Percentiles rank a stretch among this genome's conserved stretches.
phyloP scores from a whole-genome alignment of 2,329 filamentous ascomycete species.

The Bipolaris sorokiniana region DNA sequence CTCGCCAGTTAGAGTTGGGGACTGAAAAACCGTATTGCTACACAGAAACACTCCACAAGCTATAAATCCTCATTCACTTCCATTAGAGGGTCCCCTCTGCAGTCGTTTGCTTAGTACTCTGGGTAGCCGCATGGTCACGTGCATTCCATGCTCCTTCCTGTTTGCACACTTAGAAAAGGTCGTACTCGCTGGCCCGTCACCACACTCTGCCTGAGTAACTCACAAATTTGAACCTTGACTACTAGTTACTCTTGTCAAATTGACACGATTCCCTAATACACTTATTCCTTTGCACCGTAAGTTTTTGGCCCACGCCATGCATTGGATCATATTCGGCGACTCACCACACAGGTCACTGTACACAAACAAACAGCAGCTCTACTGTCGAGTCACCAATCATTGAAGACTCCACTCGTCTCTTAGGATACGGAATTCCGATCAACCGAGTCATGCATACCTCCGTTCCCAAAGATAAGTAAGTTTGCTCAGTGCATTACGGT shows the following conservation, averaged over 20 bases:
- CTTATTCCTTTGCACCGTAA: no score
- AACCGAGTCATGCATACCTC: not conserved
- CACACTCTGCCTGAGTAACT: not conserved
- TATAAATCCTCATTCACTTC: not conserved
- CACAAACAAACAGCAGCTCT: not conserved
- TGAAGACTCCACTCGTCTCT: no score
- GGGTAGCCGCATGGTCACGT: not conserved
- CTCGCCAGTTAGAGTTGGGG: no score
- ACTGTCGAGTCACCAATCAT: not conserved
- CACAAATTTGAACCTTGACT: not conserved
- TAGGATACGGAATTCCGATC: not conserved
- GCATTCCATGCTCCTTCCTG: not conserved
- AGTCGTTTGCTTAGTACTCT: not conserved
- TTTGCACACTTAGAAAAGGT: constrained; percentile 2
- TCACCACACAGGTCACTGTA: not conserved
- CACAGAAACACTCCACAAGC: not conserved
- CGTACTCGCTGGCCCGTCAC: not conserved
- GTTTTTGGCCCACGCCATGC: no score
- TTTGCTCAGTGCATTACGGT: no score
- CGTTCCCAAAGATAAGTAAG: not conserved
- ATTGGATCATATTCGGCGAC: not conserved
- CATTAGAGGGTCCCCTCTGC: not conserved
- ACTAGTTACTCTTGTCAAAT: not conserved
- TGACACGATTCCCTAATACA: not conserved
- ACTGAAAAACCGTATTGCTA: not conserved